These are phyloP conservation scores for Daldinia concentrica DNA, from an alignment of 495 filamentous ascomycete genomes.

Conservation along the genomic window DNA sequence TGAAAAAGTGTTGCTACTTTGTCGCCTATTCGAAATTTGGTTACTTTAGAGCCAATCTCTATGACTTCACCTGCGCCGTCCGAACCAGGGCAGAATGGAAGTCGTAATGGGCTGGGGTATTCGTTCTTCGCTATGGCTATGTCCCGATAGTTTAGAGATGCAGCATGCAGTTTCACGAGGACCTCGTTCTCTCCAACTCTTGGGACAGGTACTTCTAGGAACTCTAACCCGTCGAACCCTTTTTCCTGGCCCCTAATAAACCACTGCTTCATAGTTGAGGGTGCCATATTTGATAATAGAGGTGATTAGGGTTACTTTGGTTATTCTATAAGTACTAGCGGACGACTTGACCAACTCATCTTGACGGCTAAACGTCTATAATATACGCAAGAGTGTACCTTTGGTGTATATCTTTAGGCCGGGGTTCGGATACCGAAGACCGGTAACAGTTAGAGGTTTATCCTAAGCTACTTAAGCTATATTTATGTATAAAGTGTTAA, in stretches of 20 bases:
- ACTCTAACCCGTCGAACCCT: conserved; percentile 69
- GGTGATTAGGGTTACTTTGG: not conserved
- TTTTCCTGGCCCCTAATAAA: conserved; percentile 62
- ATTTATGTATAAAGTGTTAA: not conserved
- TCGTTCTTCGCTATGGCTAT: conserved; percentile 76
- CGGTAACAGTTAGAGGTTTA: not conserved
- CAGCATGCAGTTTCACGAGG: conserved; percentile 77
- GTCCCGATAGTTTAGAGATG: conserved; percentile 86
- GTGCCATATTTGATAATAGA: conserved; percentile 30
- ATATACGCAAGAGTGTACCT: not conserved
- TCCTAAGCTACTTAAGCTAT: not conserved
- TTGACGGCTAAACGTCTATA: not conserved
- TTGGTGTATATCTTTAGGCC: not conserved
- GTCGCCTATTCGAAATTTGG: conserved; percentile 74
- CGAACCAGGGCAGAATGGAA: conserved; percentile 73
- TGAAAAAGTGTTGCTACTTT: conserved; percentile 82
- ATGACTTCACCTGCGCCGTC: conserved; percentile 81
- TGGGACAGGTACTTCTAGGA: conserved; percentile 63
- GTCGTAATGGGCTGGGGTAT: conserved; percentile 70
- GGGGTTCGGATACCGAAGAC: not conserved
- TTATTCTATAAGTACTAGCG: not conserved
- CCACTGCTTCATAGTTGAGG: conserved; percentile 73
- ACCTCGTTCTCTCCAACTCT: conserved; percentile 74
- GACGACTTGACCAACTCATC: not conserved
- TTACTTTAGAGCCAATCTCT: conserved; percentile 69